phyloP scores from a whole-genome alignment of 768 basidiomycete genomes.

The Ramaria sp. region DNA sequence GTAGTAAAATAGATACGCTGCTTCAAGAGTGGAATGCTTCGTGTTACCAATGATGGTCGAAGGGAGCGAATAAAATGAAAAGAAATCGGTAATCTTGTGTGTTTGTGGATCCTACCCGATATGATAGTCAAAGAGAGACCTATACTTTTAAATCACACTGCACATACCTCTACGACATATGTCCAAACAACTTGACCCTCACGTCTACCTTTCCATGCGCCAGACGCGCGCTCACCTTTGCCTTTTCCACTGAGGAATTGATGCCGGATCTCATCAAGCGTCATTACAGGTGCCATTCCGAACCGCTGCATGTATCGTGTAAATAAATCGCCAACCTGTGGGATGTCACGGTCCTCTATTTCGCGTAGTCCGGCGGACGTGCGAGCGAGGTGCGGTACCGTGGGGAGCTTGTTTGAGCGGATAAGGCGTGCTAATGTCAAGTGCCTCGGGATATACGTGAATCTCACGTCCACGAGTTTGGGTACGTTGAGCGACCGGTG shows the following conservation, averaged over 20 bases:
- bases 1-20: constrained; percentile 95
- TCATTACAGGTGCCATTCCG: constrained; percentile 68
- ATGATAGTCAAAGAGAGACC: not conserved
- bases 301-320: constrained; percentile 76
- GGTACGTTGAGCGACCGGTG: constrained; percentile 87
- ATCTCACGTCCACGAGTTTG: constrained; percentile 85
- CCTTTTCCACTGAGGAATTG: constrained; percentile 84
- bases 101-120: constrained; percentile 64
- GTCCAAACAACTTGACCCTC: constrained; percentile 87
- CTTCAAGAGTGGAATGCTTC: constrained; percentile 70
- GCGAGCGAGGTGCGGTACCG: constrained; percentile 29
- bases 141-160: not conserved
- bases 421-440: constrained; percentile 91
- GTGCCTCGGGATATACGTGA: constrained; percentile 77
- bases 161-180: constrained; percentile 83
- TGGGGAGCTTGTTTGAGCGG: constrained; percentile 57
- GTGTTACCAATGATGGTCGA: constrained; percentile 78
- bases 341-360: constrained; percentile 74
- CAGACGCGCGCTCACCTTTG: constrained; percentile 35
- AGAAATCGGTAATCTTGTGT: constrained; percentile 84
- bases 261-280: constrained; percentile 71
- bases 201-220: constrained; percentile 35
- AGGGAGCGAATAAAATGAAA: constrained; percentile 95
- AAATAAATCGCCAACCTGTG: constrained; percentile 60
- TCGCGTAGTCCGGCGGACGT: constrained; percentile 58